Conservation (phyloP, 129 eudicot species). For the Logfia minima region DNA sequence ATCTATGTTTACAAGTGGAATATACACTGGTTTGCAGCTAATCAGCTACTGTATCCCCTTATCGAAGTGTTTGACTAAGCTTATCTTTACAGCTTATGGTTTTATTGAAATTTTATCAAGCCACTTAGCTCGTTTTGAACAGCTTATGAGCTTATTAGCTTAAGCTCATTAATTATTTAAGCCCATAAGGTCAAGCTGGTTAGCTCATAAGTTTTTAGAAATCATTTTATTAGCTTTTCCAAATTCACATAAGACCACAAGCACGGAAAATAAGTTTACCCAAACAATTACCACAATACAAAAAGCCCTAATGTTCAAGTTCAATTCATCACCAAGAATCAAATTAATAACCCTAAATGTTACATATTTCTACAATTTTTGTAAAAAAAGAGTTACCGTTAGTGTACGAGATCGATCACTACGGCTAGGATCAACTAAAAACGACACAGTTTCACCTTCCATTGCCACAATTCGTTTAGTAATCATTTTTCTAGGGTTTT, state of each 20-base stretch:
- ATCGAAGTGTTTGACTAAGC: neutral
- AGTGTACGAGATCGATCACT: slow-evolving; percentile 43
- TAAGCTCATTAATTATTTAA: neutral
- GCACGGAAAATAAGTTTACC: neutral
- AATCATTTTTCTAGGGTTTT: slow-evolving; percentile 67
- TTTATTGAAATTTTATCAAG: neutral
- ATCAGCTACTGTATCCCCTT: neutral
- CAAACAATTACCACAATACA: neutral
- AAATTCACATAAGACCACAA: neutral
- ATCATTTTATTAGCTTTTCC: neutral
- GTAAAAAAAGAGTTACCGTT: slow-evolving; percentile 42
- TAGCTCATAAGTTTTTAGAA: neutral
- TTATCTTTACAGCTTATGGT: neutral
- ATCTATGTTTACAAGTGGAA: neutral
- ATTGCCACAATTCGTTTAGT: slow-evolving; percentile 71
- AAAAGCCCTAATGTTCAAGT: neutral
- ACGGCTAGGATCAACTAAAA: slow-evolving; percentile 48
- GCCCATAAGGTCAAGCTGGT: neutral
- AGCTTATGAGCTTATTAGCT: no score
- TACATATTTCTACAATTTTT: neutral
- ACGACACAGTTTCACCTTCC: slow-evolving; percentile 78
- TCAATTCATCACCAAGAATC: neutral
- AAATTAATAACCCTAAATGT: neutral
- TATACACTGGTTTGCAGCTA: neutral
- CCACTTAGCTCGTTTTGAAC: neutral